phyloP scores from a whole-genome alignment of 805 yeast genomes.

The Metschnikowia corniflorae region DNA sequence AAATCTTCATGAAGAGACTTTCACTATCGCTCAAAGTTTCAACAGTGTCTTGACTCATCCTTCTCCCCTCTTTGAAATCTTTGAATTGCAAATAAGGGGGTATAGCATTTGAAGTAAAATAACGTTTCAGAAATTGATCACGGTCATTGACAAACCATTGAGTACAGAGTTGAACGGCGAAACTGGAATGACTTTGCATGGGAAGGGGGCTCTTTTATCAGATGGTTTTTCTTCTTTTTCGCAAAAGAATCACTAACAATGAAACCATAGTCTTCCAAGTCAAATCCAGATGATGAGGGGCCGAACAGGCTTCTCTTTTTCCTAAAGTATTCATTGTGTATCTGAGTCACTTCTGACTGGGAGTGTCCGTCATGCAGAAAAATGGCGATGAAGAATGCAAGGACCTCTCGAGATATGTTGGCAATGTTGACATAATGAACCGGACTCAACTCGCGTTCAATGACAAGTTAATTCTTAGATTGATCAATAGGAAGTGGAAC shows the following conservation, averaged over 20 bases:
- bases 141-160: constrained; percentile 41
- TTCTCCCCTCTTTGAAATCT: constrained; percentile 28
- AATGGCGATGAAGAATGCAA: constrained; percentile 35
- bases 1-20: constrained; percentile 33
- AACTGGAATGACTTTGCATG: constrained; percentile 24
- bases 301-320: constrained; percentile 1
- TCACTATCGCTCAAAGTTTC: constrained; percentile 19
- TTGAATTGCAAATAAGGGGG: constrained; percentile 38
- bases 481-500: constrained; percentile 40
- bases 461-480: constrained; percentile 40
- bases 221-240: constrained; percentile 26
- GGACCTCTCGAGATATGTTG: constrained; percentile 36
- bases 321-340: constrained; percentile 1
- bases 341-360: constrained; percentile 1
- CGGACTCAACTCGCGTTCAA: constrained; percentile 38
- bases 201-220: constrained; percentile 3
- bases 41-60: constrained; percentile 16
- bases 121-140: constrained; percentile 41
- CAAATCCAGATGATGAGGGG: constrained; percentile 24
- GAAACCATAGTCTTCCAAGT: constrained; percentile 44
- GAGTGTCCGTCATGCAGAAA: constrained; percentile 33
- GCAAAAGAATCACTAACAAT: constrained; percentile 43
- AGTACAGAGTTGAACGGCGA: constrained; percentile 42
- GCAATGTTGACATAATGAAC: constrained; percentile 33
- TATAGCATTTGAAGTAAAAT: constrained; percentile 42